Percentiles rank a stretch among this genome's conserved stretches.
These are phyloP conservation scores for Vitis hybrid DNA, from an alignment of 177 flowering plant species.

Conservation along the genomic window DNA sequence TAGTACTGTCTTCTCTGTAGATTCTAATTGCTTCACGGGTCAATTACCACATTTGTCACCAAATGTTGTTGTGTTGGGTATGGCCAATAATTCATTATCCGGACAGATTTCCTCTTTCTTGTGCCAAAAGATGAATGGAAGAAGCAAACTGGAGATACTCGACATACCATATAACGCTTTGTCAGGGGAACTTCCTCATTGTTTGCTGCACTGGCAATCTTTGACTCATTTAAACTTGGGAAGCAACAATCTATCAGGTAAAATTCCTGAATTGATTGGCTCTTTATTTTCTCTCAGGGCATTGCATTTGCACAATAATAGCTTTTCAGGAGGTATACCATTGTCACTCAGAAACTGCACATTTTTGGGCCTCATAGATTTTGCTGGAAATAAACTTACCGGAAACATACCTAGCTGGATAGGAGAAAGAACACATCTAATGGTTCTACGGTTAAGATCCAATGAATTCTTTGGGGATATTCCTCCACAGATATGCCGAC, in stretches of 20 bases:
- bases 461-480: neutral
- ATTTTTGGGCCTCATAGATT: neutral
- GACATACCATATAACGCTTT: neutral
- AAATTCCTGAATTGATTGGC: conserved; percentile 6
- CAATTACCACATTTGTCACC: no score
- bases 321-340: neutral
- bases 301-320: neutral
- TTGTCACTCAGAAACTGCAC: neutral
- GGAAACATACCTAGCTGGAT: conserved; percentile 12
- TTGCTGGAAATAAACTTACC: neutral
- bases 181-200: conserved; percentile 2
- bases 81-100: neutral
- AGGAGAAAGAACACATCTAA: neutral
- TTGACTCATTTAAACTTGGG: neutral
- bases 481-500: neutral
- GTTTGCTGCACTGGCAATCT: neutral
- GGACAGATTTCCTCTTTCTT: neutral
- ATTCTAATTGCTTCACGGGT: no score
- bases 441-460: neutral
- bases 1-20: no score
- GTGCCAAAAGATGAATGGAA: neutral
- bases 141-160: neutral
- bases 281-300: neutral
- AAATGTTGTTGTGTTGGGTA: no score
- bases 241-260: neutral